phyloP scores from a whole-genome alignment of 129 eudicot species.

The Escallonia rubra region DNA sequence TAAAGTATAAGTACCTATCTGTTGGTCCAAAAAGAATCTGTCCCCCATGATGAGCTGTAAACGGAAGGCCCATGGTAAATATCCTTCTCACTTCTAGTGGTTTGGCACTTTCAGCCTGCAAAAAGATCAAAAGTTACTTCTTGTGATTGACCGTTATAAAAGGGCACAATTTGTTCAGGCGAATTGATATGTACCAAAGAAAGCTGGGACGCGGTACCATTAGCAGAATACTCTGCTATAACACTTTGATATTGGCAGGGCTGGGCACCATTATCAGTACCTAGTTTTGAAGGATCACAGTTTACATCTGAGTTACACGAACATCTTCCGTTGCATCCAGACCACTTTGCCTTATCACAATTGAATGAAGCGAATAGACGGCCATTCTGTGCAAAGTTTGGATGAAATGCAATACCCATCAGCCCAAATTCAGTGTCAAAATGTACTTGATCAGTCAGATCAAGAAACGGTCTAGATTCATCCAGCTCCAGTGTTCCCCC shows the following conservation, averaged over 20 bases:
- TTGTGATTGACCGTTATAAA: neutral
- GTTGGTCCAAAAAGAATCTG: slow-evolving; percentile 79
- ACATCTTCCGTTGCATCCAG: slow-evolving; percentile 74
- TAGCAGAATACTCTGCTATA: slow-evolving; percentile 66
- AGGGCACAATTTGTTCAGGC: neutral
- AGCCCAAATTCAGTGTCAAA: slow-evolving; percentile 70
- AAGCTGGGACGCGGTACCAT: slow-evolving; percentile 43
- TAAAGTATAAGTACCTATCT: slow-evolving; percentile 75
- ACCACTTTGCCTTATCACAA: slow-evolving; percentile 63
- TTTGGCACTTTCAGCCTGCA: slow-evolving; percentile 36
- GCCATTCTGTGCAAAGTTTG: slow-evolving; percentile 69
- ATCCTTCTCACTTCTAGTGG: slow-evolving; percentile 81
- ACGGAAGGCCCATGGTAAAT: slow-evolving; percentile 91
- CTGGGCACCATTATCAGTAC: slow-evolving; percentile 41
- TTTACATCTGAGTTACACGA: slow-evolving; percentile 80
- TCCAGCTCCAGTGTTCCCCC: slow-evolving; percentile 48
- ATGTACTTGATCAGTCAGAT: slow-evolving; percentile 62
- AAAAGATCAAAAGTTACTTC: slow-evolving; percentile 1
- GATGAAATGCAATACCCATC: slow-evolving; percentile 89
- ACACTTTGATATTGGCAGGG: slow-evolving; percentile 84
- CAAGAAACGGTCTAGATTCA: slow-evolving; percentile 68
- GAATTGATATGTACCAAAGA: slow-evolving; percentile 32
- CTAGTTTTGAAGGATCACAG: slow-evolving; percentile 77
- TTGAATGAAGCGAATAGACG: slow-evolving; percentile 74
- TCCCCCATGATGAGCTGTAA: slow-evolving; percentile 71